Evolutionary conservation across 2,329 filamentous ascomycete genomes (phyloP), one percentile per base, ranked within the genome.

Genomic region (Fusarium euwallaceae): DNA sequence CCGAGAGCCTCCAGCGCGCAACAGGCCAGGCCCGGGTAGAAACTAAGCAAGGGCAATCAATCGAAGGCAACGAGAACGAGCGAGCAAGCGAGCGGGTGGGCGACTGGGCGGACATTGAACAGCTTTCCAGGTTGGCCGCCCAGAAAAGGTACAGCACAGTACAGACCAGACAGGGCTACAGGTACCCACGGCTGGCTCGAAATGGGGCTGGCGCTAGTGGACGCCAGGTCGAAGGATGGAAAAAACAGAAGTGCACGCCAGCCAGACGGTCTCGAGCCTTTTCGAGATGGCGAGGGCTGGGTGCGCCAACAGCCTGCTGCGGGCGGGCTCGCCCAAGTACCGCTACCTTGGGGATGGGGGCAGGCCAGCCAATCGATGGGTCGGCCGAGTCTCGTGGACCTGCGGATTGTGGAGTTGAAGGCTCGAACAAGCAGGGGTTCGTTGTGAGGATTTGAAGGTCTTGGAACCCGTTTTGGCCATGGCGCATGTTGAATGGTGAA

Each of bases 161-260:
- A 24, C 43, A 17, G 43, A 27, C 24, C 22, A 27, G 43, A 53
- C 48, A 53, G 48, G 48, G 48, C 55, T 64, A 64, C 32, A 64
- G 61, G 61, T 58, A 62, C 65, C 72, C 65, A 72, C 68, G 73
- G 66, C 66, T 67, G 71, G 69, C 66, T 70, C 70, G 69, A 72
- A 64, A 72, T 73, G 73, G 70, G 66, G 70, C 68, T 72, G 75
- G 68, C 76, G 63, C 76, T 78, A 78, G 73, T 63, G 66, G 66
- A 66, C 69, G 72, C 76, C 70, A 74, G 69, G 74, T 75, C 61
- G 71, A 74, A 78, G 71, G 66, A 77, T 74, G 73, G 73, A 78
- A 75, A 55, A 75, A 75, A 43, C 58, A 74, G 73, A 76, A 71
- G 27, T 68, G 63, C 51, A 61, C 72, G 51, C 63, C 66, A 65